These are phyloP conservation scores for Francoa sonchifolia DNA, from an alignment of 441 rosid species.

Conservation along the genomic window DNA sequence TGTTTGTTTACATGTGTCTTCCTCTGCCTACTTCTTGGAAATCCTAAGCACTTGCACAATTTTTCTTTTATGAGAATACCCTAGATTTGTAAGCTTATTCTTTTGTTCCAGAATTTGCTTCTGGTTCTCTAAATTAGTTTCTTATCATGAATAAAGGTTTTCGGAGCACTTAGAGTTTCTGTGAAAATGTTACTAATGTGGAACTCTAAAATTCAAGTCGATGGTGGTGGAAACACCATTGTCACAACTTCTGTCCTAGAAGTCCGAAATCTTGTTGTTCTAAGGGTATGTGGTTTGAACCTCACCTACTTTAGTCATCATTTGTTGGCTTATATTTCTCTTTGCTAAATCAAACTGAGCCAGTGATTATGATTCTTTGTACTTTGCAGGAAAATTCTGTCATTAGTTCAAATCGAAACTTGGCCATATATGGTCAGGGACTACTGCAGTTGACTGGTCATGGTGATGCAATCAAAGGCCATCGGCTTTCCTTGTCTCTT, in stretches of 20 bases:
- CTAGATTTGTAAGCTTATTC: conserved; percentile 2
- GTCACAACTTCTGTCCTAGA: conserved; percentile 90
- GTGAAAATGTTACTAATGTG: conserved; percentile 93
- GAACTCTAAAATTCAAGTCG: conserved; percentile 88
- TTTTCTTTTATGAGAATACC: too few species aligned
- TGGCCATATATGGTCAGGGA: conserved; percentile 95
- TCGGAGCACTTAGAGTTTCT: conserved; percentile 89
- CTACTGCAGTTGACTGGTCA: conserved; percentile 64
- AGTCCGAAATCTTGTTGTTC: conserved; percentile 92
- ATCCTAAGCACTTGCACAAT: too few species aligned
- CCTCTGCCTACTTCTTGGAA: too few species aligned
- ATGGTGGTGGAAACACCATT: conserved; percentile 87
- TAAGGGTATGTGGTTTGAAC: conserved; percentile 49
- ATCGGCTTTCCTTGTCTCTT: conserved; percentile 84
- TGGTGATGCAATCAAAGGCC: conserved; percentile 91
- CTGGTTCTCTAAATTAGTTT: conserved; percentile 11
- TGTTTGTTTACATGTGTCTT: too few species aligned
- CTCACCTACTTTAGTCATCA: neutral
- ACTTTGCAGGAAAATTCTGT: conserved; percentile 67
- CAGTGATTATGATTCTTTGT: conserved; percentile 14
- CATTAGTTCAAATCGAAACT: conserved; percentile 75
- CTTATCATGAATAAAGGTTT: conserved; percentile 56
- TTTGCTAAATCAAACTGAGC: conserved; percentile 4
- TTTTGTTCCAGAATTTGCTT: conserved; percentile 11
- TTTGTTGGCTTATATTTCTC: conserved; percentile 4